A percentile compares a stretch with the other conserved stretches of the same genome.
Evolutionary conservation across 225 moss, liverwort and hornwort species (phyloP).

Genomic region (Neckera pumila): DNA sequence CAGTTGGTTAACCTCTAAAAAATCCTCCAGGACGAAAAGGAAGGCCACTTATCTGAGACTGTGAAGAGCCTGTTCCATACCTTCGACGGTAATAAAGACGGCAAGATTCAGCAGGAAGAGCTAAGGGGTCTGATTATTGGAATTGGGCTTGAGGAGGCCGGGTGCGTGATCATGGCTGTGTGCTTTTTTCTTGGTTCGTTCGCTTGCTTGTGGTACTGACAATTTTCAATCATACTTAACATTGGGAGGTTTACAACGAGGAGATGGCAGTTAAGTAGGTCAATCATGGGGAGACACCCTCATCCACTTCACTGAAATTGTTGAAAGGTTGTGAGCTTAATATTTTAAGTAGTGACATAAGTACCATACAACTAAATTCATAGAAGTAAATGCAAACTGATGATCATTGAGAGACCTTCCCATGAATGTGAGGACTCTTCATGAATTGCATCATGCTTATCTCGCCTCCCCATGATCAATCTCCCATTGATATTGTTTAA

Average conservation of each 20-base stretch:
- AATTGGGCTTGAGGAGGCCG: constrained; percentile 77
- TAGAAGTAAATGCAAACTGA: neutral
- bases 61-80: constrained; percentile 56
- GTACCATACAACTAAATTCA: neutral
- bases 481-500: neutral
- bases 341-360: neutral
- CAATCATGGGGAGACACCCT: neutral
- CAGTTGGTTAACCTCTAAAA: neutral
- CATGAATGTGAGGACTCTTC: neutral
- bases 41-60: constrained; percentile 31
- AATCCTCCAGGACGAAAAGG: constrained; percentile 30
- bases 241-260: neutral
- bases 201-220: neutral
- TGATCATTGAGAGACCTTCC: neutral
- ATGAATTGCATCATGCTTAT: neutral
- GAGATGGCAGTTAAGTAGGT: neutral
- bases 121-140: constrained; percentile 72
- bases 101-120: constrained; percentile 81
- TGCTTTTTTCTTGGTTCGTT: neutral
- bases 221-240: neutral
- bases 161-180: constrained; percentile 21
- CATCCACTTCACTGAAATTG: neutral
- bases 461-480: neutral
- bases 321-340: neutral
- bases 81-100: constrained; percentile 86